These are phyloP conservation scores for Purpureocillium takamizusanense DNA, from an alignment of 2,329 filamentous ascomycete genomes.

Conservation along the genomic window DNA sequence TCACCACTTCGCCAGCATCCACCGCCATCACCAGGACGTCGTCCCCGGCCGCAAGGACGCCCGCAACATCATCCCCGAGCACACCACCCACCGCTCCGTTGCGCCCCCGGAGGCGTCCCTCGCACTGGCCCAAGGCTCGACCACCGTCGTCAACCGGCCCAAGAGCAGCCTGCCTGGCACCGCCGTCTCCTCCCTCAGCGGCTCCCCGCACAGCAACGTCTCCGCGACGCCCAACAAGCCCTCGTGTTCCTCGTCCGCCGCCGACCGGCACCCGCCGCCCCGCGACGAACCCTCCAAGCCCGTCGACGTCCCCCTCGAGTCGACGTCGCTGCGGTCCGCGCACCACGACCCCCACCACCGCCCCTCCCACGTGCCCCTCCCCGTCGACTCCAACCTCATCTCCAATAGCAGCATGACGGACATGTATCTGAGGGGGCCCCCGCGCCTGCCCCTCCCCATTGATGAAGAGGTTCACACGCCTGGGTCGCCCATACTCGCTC, in stretches of 20 bases:
- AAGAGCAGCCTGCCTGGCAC: conserved; percentile 39
- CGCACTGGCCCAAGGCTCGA: conserved; percentile 50
- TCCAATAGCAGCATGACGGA: conserved; percentile 51
- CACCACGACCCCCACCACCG: conserved; percentile 26
- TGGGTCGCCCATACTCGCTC: conserved; percentile 77
- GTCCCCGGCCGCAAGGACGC: conserved; percentile 23
- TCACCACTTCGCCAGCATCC: conserved; percentile 1
- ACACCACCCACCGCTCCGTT: conserved; percentile 44
- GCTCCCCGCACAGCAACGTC: conserved; percentile 32
- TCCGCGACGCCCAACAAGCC: conserved; percentile 16
- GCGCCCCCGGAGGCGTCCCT: conserved; percentile 55
- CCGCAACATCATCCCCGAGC: conserved; percentile 44
- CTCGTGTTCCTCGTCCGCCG: conserved; percentile 1
- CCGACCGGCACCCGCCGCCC: background rate
- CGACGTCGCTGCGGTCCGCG: conserved; percentile 22
- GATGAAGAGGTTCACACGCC: conserved; percentile 85
- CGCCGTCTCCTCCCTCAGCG: conserved; percentile 39
- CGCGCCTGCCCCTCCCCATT: conserved; percentile 83
- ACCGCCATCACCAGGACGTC: conserved; percentile 14
- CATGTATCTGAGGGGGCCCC: conserved; percentile 63
- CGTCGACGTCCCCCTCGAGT: conserved; percentile 44
- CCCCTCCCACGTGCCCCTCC: conserved; percentile 17
- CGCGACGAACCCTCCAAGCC: conserved; percentile 41
- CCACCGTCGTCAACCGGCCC: conserved; percentile 31
- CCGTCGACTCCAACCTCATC: conserved; percentile 33